Evolutionary conservation across 2,329 filamentous ascomycete genomes (phyloP).

Genomic region (Penicillium sp.): DNA sequence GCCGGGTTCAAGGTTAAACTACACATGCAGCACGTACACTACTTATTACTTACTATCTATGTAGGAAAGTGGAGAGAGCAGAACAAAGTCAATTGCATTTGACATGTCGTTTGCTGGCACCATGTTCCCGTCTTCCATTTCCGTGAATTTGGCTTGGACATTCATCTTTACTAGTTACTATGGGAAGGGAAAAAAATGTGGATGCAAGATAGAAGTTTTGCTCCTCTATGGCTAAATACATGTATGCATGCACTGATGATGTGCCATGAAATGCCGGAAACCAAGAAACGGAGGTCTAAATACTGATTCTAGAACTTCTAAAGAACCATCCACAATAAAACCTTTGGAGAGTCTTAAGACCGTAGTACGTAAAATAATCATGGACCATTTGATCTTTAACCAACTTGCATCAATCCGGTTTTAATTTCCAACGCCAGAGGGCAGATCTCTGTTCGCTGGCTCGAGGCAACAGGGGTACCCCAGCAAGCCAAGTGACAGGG

Average conservation of each 20-base stretch:
- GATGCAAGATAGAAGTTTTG: neutral
- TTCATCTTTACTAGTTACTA: neutral
- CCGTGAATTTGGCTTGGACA: neutral
- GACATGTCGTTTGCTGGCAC: slow-evolving; percentile 3
- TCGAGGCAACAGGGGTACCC: slow-evolving; percentile 4
- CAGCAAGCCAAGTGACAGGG: neutral
- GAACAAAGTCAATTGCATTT: neutral
- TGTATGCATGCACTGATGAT: neutral
- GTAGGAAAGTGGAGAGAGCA: neutral
- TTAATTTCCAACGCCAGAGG: neutral
- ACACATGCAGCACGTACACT: neutral
- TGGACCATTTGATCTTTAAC: no score
- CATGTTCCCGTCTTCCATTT: neutral
- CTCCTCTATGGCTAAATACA: neutral
- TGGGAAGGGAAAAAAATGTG: neutral
- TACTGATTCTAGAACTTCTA: neutral
- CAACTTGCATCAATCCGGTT: neutral
- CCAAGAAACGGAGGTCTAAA: neutral
- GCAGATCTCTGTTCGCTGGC: neutral
- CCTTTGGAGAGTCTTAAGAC: no score
- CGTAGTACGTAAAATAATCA: no score
- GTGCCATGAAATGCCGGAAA: no score
- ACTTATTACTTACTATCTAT: neutral
- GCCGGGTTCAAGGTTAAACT: neutral
- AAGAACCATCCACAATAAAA: neutral